Conservation (phyloP, 2,329 filamentous ascomycete genomes). For the Aspergillus uvarum region DNA sequence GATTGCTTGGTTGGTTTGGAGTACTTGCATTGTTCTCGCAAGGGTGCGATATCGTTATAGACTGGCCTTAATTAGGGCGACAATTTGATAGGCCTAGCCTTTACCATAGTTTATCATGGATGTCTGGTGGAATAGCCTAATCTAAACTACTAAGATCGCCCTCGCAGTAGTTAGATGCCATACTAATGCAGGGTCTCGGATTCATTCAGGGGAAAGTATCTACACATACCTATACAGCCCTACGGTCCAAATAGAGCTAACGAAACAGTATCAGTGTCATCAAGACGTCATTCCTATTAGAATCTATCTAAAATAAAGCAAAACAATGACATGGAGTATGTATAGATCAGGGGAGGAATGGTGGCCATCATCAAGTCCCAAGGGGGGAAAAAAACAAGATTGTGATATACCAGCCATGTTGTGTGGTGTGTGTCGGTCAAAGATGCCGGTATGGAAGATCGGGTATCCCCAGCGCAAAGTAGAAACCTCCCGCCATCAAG, state of each 20-base stretch:
- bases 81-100: not conserved
- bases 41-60: no score
- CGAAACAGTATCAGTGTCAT: not conserved
- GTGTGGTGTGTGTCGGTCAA: not conserved
- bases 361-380: not conserved
- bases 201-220: not conserved
- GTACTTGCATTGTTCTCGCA: no score
- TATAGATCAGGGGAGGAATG: slow-evolving; percentile 2
- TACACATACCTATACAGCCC: no score
- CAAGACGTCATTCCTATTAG: slow-evolving; percentile 7
- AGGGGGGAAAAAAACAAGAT: not conserved
- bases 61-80: not conserved
- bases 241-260: not conserved
- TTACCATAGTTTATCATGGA: no score
- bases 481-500: not conserved
- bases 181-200: not conserved
- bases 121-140: not conserved
- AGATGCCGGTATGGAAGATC: not conserved
- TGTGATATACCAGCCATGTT: not conserved
- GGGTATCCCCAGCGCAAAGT: not conserved
- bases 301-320: slow-evolving; percentile 3
- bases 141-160: no score
- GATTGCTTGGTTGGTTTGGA: no score
- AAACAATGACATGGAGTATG: slow-evolving; percentile 8
- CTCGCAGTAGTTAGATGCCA: not conserved